These are phyloP conservation scores for Penicillium sp. DNA, from an alignment of 2,329 filamentous ascomycete genomes.

Conservation along the genomic window DNA sequence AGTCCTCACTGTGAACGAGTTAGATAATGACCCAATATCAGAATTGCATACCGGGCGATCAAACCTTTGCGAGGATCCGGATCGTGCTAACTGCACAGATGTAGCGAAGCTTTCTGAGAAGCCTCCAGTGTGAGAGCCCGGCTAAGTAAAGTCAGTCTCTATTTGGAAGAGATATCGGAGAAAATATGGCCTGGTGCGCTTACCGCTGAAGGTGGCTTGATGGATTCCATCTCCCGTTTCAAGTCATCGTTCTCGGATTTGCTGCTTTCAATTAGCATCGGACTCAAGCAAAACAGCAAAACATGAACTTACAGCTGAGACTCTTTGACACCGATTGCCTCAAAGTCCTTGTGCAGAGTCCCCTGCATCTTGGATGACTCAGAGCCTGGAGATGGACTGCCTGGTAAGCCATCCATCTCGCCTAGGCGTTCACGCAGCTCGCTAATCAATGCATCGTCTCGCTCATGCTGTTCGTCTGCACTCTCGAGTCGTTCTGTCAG, in stretches of 20 bases:
- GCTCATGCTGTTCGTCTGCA: constrained; percentile 45
- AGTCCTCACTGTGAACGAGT: constrained; percentile 37
- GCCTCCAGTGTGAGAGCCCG: constrained; percentile 29
- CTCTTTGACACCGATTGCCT: constrained; percentile 42
- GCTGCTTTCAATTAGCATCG: constrained; percentile 29
- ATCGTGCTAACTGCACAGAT: constrained; percentile 34
- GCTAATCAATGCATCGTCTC: constrained; percentile 44
- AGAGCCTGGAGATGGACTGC: constrained; percentile 41
- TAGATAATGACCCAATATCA: constrained; percentile 6
- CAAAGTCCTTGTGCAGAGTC: constrained; percentile 45
- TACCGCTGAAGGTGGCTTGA: constrained; percentile 30
- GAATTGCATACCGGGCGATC: neutral
- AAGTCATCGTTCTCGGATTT: constrained; percentile 45
- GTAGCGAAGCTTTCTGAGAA: constrained; percentile 37
- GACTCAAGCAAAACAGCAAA: neutral
- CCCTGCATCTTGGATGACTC: constrained; percentile 42
- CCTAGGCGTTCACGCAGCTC: constrained; percentile 45
- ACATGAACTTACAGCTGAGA: constrained; percentile 38
- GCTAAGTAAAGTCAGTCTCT: constrained; percentile 23
- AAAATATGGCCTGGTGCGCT: neutral
- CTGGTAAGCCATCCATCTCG: constrained; percentile 43
- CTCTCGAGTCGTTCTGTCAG: constrained; percentile 47
- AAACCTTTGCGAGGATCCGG: constrained; percentile 41
- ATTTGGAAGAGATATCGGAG: neutral
- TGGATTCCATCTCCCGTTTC: constrained; percentile 38